Evolutionary conservation across 495 filamentous ascomycete species (phyloP), one percentile per base, ranked within the genome.

Genomic region (Astrothelium macrocarpum): DNA sequence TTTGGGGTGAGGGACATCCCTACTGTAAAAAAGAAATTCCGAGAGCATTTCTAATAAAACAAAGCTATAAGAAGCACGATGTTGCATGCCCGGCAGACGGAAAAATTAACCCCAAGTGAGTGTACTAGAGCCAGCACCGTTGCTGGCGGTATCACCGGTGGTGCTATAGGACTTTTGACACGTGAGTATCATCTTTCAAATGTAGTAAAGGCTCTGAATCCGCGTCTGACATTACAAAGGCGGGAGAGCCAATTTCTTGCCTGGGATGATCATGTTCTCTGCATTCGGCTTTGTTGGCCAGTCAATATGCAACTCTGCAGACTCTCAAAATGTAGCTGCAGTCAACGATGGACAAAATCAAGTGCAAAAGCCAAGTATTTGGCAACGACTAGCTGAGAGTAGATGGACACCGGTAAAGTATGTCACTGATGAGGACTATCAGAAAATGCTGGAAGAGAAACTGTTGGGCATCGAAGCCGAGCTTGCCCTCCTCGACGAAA

Each of bases 401-500:
- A 89, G 85, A 77, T 96, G 87, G 87, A 91, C 87, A 69, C 94
- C 93, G 1, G 73, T 97, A 63, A 90, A 82, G 60, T 78, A 78
- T 14, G 73, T 98, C 25, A 86, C 85, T 0, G 86, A 96, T 69
- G 79, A 88, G 59, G 87, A 96, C 32, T 98, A 96, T 67, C 82
- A 81, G 65, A 76, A 78, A 7, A 88, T 90, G 68, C 72, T 97
- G 42, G 78, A 83, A 68, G 90, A 95, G 71, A 90, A 87, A 73
- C 66, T 95, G 25, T 74, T 98, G 7, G 80, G 82, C 56, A 75
- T 96, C 14, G 85, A 97, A 66, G 90, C 86, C 11, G 90, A 97
- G 63, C 89, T 97, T 67, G 87, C 93, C 0, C 67, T 97, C 34
- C 73, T 96, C 12, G 90, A 97, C 68, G 93, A 97, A 43, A 86